Conservation (phyloP, 441 rosid species). For the Gossypium trilobum region DNA sequence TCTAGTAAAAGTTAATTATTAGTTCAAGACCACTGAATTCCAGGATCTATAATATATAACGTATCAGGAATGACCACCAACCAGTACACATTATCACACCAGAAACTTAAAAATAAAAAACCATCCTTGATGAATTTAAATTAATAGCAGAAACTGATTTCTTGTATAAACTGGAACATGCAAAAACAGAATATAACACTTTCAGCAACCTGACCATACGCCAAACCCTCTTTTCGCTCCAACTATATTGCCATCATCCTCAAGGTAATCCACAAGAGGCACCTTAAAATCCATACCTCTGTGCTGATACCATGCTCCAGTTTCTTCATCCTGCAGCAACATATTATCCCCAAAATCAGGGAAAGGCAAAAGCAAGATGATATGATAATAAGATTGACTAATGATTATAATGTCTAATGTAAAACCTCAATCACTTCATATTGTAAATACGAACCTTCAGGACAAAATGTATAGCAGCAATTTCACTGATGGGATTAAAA, state of each 20-base stretch:
- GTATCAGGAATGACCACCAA: background rate
- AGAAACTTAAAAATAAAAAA: background rate
- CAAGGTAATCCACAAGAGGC: constrained; percentile 54
- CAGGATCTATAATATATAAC: background rate
- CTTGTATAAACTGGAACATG: background rate
- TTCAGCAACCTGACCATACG: constrained; percentile 44
- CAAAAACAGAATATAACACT: background rate
- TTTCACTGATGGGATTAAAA: constrained; percentile 37
- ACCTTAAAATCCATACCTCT: constrained; percentile 85
- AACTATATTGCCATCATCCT: constrained; percentile 39
- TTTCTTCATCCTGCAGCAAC: constrained; percentile 68
- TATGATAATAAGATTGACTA: background rate
- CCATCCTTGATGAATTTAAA: background rate
- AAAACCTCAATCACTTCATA: constrained; percentile 11
- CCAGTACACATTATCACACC: background rate
- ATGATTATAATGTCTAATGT: background rate
- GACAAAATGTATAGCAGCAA: constrained; percentile 78
- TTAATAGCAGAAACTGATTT: background rate
- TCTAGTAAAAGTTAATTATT: background rate
- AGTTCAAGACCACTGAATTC: background rate
- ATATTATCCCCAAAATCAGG: constrained; percentile 5
- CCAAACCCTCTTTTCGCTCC: constrained; percentile 47
- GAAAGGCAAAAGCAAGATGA: background rate
- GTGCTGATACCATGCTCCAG: constrained; percentile 87
- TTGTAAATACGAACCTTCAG: constrained; percentile 52